Conservation (phyloP, 768 basidiomycete genomes). For the Clitopilus passeckerianus region DNA sequence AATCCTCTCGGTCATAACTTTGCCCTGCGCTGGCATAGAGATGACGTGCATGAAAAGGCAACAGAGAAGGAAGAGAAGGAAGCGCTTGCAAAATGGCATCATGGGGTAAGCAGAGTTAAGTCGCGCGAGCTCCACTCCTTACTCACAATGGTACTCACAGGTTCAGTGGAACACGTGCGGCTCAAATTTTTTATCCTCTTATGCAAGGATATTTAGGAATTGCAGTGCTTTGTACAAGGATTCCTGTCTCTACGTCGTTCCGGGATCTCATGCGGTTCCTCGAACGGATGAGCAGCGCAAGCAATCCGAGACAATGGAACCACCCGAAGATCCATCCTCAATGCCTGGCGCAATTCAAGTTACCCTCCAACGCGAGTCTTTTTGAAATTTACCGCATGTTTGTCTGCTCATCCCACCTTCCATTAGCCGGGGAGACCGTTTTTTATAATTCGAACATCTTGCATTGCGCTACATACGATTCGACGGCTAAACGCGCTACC, state of each 20-base stretch:
- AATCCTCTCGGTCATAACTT: conserved; percentile 63
- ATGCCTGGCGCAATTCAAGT: conserved; percentile 69
- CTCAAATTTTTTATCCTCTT: background rate
- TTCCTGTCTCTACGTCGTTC: conserved; percentile 66
- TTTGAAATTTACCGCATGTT: background rate
- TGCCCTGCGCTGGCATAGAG: conserved; percentile 76
- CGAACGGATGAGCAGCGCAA: conserved; percentile 54
- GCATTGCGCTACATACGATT: conserved; percentile 65
- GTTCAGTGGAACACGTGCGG: conserved; percentile 80
- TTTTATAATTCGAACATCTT: conserved; percentile 81
- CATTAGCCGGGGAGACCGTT: conserved; percentile 64
- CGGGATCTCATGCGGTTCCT: conserved; percentile 55
- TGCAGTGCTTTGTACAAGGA: conserved; percentile 68
- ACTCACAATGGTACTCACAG: conserved; percentile 23
- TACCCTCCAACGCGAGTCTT: conserved; percentile 43
- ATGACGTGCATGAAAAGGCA: conserved; percentile 61
- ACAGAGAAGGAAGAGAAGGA: conserved; percentile 52
- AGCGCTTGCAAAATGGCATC: conserved; percentile 55
- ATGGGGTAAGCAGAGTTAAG: conserved; percentile 46
- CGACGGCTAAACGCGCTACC: conserved; percentile 47
- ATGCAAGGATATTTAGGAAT: no score
- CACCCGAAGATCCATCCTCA: conserved; percentile 52
- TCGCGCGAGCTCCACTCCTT: background rate
- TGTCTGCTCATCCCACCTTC: background rate
- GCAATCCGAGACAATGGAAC: conserved; percentile 43